A percentile compares a stretch with the other conserved stretches of the same genome.
These are phyloP conservation scores for Raffaelea deltoideospora DNA, from an alignment of 2,329 filamentous ascomycete genomes.

Conservation along the genomic window DNA sequence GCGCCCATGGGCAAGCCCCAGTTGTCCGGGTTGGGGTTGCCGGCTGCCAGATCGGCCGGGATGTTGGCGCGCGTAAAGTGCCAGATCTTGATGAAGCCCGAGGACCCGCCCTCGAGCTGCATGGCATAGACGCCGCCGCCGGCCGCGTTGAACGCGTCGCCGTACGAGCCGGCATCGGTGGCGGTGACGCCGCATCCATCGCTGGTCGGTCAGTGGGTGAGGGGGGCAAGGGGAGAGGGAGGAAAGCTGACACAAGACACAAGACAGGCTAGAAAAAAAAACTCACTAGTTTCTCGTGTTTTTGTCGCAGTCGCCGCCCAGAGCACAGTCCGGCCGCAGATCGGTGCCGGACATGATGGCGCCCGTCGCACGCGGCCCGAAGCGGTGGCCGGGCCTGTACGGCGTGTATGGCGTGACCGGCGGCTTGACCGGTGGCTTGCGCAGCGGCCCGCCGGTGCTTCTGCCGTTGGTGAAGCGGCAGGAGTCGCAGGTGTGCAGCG, in stretches of 20 bases:
- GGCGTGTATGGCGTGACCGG: not conserved
- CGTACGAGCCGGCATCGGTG: constrained; percentile 16
- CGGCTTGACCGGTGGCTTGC: not conserved
- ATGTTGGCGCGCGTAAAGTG: constrained; percentile 23
- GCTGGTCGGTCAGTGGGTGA: constrained; percentile 1
- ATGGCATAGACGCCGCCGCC: constrained; percentile 27
- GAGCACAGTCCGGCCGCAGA: constrained; percentile 8
- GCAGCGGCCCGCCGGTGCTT: not conserved
- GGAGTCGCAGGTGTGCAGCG: constrained; percentile 28
- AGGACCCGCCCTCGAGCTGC: constrained; percentile 17
- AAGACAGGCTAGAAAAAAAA: not conserved
- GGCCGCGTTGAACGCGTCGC: constrained; percentile 32
- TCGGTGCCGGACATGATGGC: constrained; percentile 5
- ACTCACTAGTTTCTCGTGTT: constrained; percentile 8
- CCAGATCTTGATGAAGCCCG: constrained; percentile 28
- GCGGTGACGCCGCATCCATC: constrained; percentile 11
- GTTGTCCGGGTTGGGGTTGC: constrained; percentile 21
- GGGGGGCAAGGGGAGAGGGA: not conserved
- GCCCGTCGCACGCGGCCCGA: not conserved
- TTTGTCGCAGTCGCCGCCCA: constrained; percentile 8
- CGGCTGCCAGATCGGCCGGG: constrained; percentile 22
- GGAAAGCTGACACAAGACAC: not conserved
- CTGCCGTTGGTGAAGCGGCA: constrained; percentile 22
- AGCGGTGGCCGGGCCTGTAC: not conserved
- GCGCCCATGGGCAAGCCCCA: constrained; percentile 26